Conservation (phyloP, 768 basidiomycete species). For the Hortiboletus flavorubellus region DNA sequence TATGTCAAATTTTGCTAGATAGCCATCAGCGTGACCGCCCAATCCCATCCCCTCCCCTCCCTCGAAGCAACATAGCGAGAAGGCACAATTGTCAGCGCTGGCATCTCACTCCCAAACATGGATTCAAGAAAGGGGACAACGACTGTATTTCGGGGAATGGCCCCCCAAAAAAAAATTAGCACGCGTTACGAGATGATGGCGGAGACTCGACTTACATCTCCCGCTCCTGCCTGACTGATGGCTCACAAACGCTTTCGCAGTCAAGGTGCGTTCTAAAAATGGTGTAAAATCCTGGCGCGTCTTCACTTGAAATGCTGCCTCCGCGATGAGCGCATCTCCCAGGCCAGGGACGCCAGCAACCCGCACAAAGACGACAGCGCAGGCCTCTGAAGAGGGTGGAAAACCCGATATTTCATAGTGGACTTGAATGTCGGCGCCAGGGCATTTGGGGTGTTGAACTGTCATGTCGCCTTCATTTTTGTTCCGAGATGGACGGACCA, state of each 20-base stretch:
- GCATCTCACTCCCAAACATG: slow-evolving; percentile 24
- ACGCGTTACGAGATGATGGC: neutral
- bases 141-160: slow-evolving; percentile 4
- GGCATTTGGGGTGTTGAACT: slow-evolving; percentile 2
- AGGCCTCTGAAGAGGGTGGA: slow-evolving; percentile 37
- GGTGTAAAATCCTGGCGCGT: slow-evolving; percentile 13
- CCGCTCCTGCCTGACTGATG: slow-evolving; percentile 1
- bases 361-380: slow-evolving; percentile 44
- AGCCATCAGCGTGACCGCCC: slow-evolving; percentile 28
- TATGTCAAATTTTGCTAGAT: slow-evolving; percentile 10
- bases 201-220: slow-evolving; percentile 15
- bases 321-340: slow-evolving; percentile 11
- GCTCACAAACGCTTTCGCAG: slow-evolving; percentile 27
- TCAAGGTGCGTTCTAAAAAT: slow-evolving; percentile 21
- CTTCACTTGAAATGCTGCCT: slow-evolving; percentile 13
- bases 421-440: slow-evolving; percentile 17
- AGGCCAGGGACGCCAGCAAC: slow-evolving; percentile 11
- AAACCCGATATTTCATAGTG: slow-evolving; percentile 52
- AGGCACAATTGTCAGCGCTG: slow-evolving; percentile 28
- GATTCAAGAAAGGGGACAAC: slow-evolving; percentile 16
- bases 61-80: slow-evolving; percentile 21
- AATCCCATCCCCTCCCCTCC: slow-evolving; percentile 23
- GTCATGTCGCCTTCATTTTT: slow-evolving; percentile 15
- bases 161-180: neutral
- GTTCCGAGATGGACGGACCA: neutral